phyloP scores from a whole-genome alignment of 176 grass and related monocot genomes.

The Oryza nivara region DNA sequence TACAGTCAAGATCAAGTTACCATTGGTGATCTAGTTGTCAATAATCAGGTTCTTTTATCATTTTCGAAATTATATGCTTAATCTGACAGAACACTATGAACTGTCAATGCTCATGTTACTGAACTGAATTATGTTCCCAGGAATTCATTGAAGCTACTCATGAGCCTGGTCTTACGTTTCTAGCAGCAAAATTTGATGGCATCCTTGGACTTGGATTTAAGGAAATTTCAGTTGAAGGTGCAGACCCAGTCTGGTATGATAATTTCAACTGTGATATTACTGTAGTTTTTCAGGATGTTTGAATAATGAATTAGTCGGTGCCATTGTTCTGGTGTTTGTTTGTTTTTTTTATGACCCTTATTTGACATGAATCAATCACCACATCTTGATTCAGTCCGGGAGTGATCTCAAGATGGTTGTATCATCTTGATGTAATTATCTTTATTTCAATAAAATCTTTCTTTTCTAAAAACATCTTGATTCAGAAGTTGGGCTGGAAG shows the following conservation, averaged over 20 bases:
- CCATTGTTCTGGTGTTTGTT: neutral
- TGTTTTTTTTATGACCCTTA: neutral
- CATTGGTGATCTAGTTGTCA: conserved; percentile 63
- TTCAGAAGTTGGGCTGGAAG: neutral
- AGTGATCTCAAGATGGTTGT: too few relatives aligned
- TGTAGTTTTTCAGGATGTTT: neutral
- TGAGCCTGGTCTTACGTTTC: conserved; percentile 73
- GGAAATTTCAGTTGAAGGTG: conserved; percentile 86
- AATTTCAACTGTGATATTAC: neutral
- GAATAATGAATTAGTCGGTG: neutral
- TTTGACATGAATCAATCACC: neutral
- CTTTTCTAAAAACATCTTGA: neutral
- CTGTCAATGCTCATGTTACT: neutral
- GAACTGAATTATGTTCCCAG: conserved; percentile 54
- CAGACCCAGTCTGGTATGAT: conserved; percentile 77
- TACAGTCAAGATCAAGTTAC: conserved; percentile 80
- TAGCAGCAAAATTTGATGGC: conserved; percentile 86
- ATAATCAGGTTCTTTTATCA: conserved; percentile 63
- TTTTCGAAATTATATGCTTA: neutral
- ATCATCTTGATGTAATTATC: too few relatives aligned
- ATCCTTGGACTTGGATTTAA: conserved; percentile 95
- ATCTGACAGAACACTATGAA: neutral
- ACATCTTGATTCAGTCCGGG: neutral
- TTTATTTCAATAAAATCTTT: too few relatives aligned
- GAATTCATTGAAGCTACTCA: conserved; percentile 93